Evolutionary conservation across 2,329 filamentous ascomycete species (phyloP), one percentile per base, ranked within the genome.

Genomic region (Laburnicola sp.): DNA sequence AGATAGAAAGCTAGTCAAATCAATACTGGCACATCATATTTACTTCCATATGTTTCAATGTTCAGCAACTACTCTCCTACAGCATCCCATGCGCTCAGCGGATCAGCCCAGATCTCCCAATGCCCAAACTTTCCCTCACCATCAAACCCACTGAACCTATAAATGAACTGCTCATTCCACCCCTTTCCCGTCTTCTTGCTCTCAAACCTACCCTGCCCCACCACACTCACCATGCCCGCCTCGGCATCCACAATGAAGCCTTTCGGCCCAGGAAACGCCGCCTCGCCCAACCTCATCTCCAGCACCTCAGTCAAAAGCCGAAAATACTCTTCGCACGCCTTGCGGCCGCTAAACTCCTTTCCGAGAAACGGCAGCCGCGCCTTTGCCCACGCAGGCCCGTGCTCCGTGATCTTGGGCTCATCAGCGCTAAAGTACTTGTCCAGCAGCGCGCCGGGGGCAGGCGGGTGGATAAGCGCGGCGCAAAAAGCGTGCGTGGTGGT

Each of bases 31-130:
- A 41, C 35, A 28, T 25, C 10, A 30, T 21, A 31, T 37, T 9
- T 25, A 35, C 10, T 21, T 26, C 31, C 10, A 8, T 7, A 16
- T 31, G 16, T 9, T 16, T 45, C 21, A 32, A 44, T 6, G 11
- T 26, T 37, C 23, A 37, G 16, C 23, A 7, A 4, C 55, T 36
- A 61, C 45, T 57, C 64, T 10, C 58, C 65, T 54, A 69, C 72
- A 49, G 73, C 74, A 25, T 68, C 64, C 74, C 73, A 76, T 30
- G 74, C 75, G 53, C 71, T 75, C 49, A 75, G 56, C 9, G 72
- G 72, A 66, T 77, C 75, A 10, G 72, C 74, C 74, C 75, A 77
- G 44, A 76, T 74, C 59, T 77, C 73, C 72, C 73, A 75, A 57
- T 71, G 65, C 26, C 72, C 74, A 53, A 76, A 71, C 60, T 55